Base-by-base conservation (phyloP, 2,329 filamentous ascomycete species). In the Aspergillus terreus region DNA sequence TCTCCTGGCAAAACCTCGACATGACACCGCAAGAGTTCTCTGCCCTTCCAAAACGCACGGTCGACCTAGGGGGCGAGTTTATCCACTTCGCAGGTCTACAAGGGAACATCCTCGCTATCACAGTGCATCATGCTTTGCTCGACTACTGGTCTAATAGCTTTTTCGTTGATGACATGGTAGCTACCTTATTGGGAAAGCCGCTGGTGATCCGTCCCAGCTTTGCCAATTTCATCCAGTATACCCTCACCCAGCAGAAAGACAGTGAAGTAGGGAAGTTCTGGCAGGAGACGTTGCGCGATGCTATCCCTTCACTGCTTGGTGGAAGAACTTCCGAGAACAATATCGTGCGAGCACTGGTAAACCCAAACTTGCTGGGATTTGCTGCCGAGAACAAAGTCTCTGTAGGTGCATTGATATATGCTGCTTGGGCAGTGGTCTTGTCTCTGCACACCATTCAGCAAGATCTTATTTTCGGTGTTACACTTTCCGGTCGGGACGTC, bases 91-190 rank as follows among this genome's bases (percentile, higher is more conserved):
- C 58, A 15, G 32, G 50, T 35, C 21, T 62, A 21, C 32, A 51
- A 4, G 32, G 47, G 12, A 32, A 49, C 15, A 45, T 55, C 12
- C 51, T 70, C 1, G 61, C 65, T 0, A 55, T 69, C 10, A 62
- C 63, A 1, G 66, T 66, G 57, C 67, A 70, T 44, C 67, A 70
- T 46, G 61, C 64, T 4, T 57, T 69, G 2, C 68, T 68, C 21
- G 67, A 70, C 47, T 68, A 60, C 45, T 69, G 65, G 64, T 69
- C 67, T 17, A 58, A 64, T 15, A 42, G 53, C 3, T 68, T 69
- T 38, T 38, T 68, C 12, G 63, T 65, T 14, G 53, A 63, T 7
- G 65, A 69, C 44, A 36, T 53, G 11, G 53, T 42, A n/a, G 46
- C 41, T 11, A 19, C 44, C 30, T 52, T 52, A 44, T 41, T 38